Percentiles rank a stretch among this genome's conserved stretches.
Conservation (phyloP, 495 filamentous ascomycete species). For the Cercophora scortea region DNA sequence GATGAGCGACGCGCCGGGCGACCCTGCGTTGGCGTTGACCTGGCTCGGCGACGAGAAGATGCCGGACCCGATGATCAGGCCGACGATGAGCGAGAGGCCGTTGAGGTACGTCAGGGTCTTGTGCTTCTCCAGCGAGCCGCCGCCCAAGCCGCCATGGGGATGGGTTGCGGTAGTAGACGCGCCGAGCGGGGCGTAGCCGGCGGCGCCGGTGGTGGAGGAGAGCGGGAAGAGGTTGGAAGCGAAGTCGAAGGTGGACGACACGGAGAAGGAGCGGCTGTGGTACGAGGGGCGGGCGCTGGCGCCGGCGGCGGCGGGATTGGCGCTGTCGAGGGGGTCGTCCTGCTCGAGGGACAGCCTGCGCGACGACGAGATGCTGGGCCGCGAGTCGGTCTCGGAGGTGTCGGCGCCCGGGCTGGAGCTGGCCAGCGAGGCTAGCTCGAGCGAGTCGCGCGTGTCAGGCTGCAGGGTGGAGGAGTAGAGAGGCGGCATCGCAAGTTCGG, state of each 20-base stretch:
- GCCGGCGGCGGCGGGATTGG: constrained; percentile 39
- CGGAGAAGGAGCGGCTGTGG: constrained; percentile 68
- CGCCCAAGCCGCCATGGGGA: constrained; percentile 33
- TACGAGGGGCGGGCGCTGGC: constrained; percentile 29
- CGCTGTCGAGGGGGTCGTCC: constrained; percentile 66
- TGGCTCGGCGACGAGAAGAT: constrained; percentile 95
- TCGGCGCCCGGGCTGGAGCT: constrained; percentile 63
- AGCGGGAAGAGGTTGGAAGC: constrained; percentile 84
- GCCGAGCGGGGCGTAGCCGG: constrained; percentile 71
- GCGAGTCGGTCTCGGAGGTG: constrained; percentile 58
- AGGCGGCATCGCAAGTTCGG: constrained; percentile 26
- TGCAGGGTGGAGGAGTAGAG: constrained; percentile 41
- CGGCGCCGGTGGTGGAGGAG: constrained; percentile 69
- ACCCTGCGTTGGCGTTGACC: constrained; percentile 88
- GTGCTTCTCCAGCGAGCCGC: constrained; percentile 75
- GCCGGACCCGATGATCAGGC: constrained; percentile 92
- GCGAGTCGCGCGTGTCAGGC: constrained; percentile 67
- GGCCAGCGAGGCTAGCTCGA: constrained; percentile 92
- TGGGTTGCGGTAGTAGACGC: constrained; percentile 52
- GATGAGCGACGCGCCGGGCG: constrained; percentile 81
- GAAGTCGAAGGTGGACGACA: constrained; percentile 92
- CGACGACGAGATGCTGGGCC: constrained; percentile 81
- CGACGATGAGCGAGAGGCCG: constrained; percentile 81
- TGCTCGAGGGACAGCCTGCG: constrained; percentile 83
- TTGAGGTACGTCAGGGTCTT: constrained; percentile 94